Conservation (phyloP, 108 stramenopile species). For the Poteriospumella lacustris region DNA sequence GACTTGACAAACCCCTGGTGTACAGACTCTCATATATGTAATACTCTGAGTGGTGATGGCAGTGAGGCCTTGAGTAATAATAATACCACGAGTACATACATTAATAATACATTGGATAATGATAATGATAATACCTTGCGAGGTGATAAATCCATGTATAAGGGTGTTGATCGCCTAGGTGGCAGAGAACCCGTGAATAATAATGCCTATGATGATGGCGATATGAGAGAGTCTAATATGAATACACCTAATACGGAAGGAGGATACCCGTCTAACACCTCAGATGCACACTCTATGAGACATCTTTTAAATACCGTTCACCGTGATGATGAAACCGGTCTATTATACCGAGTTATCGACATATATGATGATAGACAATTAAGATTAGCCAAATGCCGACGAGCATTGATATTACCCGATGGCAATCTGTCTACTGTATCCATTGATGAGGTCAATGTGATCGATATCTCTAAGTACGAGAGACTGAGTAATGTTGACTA, state of each 20-base stretch:
- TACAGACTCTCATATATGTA: constrained; percentile 8
- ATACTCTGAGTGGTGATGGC: constrained; percentile 6
- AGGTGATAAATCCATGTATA: constrained; percentile 3
- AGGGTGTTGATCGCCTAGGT: constrained; percentile 6
- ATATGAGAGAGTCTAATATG: constrained; percentile 8
- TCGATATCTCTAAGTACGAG: no score
- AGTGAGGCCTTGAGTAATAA: not conserved
- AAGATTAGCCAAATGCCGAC: no score
- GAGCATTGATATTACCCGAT: no score
- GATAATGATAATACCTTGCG: constrained; percentile 8
- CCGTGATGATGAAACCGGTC: not conserved
- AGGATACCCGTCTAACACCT: no score
- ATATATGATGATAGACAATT: no score
- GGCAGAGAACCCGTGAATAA: constrained; percentile 6
- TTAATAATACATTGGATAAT: constrained; percentile 3
- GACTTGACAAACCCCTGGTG: constrained; percentile 6
- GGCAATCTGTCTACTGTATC: no score
- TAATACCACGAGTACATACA: constrained; percentile 3
- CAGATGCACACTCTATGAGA: not conserved
- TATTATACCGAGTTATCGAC: not conserved
- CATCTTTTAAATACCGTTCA: not conserved
- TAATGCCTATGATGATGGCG: constrained; percentile 7
- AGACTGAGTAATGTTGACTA: no score
- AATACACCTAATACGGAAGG: no score
- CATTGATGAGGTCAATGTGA: no score